phyloP scores from a whole-genome alignment of 169 alveolate genomes.

The Plasmodium gaboni region DNA sequence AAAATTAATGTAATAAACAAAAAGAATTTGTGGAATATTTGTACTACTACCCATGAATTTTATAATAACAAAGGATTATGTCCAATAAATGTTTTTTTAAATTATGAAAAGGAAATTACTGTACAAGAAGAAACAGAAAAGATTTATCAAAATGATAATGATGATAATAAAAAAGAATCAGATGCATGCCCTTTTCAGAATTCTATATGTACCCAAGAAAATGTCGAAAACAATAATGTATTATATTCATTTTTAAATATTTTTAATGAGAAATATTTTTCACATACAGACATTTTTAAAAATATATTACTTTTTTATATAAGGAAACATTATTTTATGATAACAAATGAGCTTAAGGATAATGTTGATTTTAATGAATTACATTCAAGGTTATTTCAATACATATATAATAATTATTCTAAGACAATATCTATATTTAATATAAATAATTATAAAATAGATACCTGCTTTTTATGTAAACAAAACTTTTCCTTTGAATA shows the following conservation, averaged over 20 bases:
- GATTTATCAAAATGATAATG: background rate
- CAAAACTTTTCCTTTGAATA: slow-evolving; percentile 29
- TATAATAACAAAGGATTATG: background rate
- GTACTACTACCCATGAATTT: background rate
- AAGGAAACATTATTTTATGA: slow-evolving; percentile 35
- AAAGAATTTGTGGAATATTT: background rate
- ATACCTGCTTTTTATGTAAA: slow-evolving; percentile 56
- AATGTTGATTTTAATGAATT: slow-evolving; percentile 16
- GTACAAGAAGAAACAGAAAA: background rate
- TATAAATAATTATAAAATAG: slow-evolving; percentile 28
- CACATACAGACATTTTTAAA: slow-evolving; percentile 27
- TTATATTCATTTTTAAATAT: slow-evolving; percentile 33
- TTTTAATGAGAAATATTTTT: slow-evolving; percentile 18
- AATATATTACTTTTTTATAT: slow-evolving; percentile 37
- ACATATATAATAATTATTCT: slow-evolving; percentile 44
- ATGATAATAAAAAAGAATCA: background rate
- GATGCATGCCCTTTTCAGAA: background rate
- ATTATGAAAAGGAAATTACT: background rate
- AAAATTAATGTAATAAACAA: background rate
- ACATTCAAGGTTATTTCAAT: slow-evolving; percentile 28
- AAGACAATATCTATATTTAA: slow-evolving; percentile 42
- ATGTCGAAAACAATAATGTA: background rate
- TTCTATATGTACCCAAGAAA: background rate
- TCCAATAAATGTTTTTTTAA: background rate
- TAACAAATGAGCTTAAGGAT: slow-evolving; percentile 13